A percentile compares a stretch with the other conserved stretches of the same genome.
Evolutionary conservation across 148 eudicot genomes (phyloP).

Genomic region (Cornus kousa): DNA sequence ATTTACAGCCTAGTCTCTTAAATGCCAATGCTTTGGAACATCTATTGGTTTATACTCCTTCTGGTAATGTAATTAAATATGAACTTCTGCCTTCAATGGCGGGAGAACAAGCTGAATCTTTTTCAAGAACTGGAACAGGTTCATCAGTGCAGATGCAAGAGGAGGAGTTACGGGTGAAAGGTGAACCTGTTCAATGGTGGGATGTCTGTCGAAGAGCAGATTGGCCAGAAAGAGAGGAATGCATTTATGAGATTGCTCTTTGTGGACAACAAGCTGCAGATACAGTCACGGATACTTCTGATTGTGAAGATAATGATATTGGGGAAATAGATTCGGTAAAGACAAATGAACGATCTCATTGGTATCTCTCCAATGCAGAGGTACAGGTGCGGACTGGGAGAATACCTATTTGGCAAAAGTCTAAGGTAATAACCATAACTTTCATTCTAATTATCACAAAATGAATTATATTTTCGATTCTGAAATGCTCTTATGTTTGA

Average conservation of each 20-base stretch:
- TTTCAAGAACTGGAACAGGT: conserved; percentile 43
- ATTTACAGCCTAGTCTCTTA: conserved; percentile 29
- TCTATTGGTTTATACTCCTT: conserved; percentile 79
- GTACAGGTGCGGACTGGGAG: conserved; percentile 70
- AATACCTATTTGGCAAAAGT: conserved; percentile 80
- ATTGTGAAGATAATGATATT: conserved; percentile 40
- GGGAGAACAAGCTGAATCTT: conserved; percentile 51
- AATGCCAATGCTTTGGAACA: conserved; percentile 58
- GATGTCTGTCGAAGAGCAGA: conserved; percentile 97
- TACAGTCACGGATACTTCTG: conserved; percentile 37
- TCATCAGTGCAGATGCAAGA: conserved; percentile 56
- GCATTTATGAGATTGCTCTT: conserved; percentile 42
- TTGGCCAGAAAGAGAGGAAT: conserved; percentile 89
- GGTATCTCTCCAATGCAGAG: conserved; percentile 89
- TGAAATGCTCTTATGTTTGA: conserved; percentile 6
- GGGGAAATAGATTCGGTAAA: conserved; percentile 40
- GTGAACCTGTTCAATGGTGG: conserved; percentile 89
- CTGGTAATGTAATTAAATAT: conserved; percentile 85
- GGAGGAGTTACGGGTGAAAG: conserved; percentile 72
- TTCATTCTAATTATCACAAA: too few species aligned
- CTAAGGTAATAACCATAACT: conserved; percentile 39
- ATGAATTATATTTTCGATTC: conserved; percentile 2
- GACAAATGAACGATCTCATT: conserved; percentile 56
- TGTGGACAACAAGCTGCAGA: conserved; percentile 38
- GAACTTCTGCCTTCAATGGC: conserved; percentile 71